Percentiles rank a stretch among this genome's conserved stretches.
phyloP scores from a whole-genome alignment of 257 asterid genomes.

The Coffea eugenioides region DNA sequence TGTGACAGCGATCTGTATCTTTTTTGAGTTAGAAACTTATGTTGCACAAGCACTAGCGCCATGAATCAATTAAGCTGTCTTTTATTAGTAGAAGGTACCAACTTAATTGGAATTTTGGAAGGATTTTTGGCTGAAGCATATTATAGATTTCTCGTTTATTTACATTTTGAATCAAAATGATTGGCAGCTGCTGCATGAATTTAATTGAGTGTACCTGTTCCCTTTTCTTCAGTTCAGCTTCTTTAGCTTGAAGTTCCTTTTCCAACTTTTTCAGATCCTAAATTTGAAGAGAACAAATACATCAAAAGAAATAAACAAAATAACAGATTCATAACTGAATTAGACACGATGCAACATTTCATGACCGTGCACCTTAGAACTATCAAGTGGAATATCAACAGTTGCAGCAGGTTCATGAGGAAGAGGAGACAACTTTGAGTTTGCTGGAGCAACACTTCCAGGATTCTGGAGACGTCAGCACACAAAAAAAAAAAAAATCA shows the following conservation, averaged over 20 bases:
- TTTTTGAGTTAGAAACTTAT: not conserved
- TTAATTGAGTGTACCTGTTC: slow-evolving; percentile 61
- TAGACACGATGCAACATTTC: too few relatives aligned
- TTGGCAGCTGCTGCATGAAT: slow-evolving; percentile 10
- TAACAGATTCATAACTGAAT: not conserved
- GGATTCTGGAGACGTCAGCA: slow-evolving; percentile 60
- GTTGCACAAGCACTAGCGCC: not conserved
- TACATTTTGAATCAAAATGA: slow-evolving; percentile 11
- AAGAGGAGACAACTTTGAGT: slow-evolving; percentile 83
- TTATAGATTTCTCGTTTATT: not conserved
- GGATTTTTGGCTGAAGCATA: not conserved
- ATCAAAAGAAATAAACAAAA: not conserved
- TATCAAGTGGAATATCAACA: slow-evolving; percentile 77
- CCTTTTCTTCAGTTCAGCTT: slow-evolving; percentile 74
- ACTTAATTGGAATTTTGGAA: not conserved
- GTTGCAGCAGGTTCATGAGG: slow-evolving; percentile 91
- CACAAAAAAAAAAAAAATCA: slow-evolving; percentile 5
- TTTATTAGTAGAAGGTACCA: not conserved
- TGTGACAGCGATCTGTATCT: not conserved
- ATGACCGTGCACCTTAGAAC: slow-evolving; percentile 42
- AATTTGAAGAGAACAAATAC: slow-evolving; percentile 14
- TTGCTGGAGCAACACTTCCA: slow-evolving; percentile 62
- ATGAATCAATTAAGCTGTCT: not conserved
- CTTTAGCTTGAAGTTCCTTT: slow-evolving; percentile 81
- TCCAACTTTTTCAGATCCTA: slow-evolving; percentile 74